phyloP scores from a whole-genome alignment of 2,329 filamentous ascomycete genomes.

The Fusarium vanettenii region DNA sequence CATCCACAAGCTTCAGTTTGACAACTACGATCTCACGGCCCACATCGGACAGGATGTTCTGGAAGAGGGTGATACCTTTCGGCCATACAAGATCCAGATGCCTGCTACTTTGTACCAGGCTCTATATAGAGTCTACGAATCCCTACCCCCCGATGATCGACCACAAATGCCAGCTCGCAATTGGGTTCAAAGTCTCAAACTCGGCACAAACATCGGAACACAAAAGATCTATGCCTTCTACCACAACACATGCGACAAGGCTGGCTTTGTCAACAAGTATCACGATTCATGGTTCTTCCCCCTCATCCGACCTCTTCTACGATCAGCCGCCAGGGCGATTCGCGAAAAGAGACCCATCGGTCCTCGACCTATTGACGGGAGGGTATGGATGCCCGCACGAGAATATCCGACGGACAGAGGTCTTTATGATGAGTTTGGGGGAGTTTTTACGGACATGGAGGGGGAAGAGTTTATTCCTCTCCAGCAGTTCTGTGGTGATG shows the following conservation, averaged over 20 bases:
- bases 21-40: slow-evolving; percentile 55
- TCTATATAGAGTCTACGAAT: slow-evolving; percentile 16
- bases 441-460: slow-evolving; percentile 12
- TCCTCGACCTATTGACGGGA: slow-evolving; percentile 22
- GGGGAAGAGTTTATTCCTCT: slow-evolving; percentile 1
- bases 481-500: background rate
- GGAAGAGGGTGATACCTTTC: slow-evolving; percentile 8
- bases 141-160: background rate
- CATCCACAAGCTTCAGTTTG: slow-evolving; percentile 56
- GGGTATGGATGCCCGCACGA: slow-evolving; percentile 22
- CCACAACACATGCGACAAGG: slow-evolving; percentile 41
- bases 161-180: background rate
- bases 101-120: slow-evolving; percentile 17
- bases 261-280: slow-evolving; percentile 32
- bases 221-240: slow-evolving; percentile 38
- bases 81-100: slow-evolving; percentile 37
- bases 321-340: background rate
- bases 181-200: slow-evolving; percentile 26
- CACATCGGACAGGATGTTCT: slow-evolving; percentile 37
- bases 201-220: slow-evolving; percentile 39
- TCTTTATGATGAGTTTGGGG: slow-evolving; percentile 21
- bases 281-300: slow-evolving; percentile 37
- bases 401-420: slow-evolving; percentile 3
- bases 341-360: slow-evolving; percentile 14
- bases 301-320: slow-evolving; percentile 16